Evolutionary conservation across 2,329 filamentous ascomycete species (phyloP).

Genomic region (Apiospora rasikravindrae): DNA sequence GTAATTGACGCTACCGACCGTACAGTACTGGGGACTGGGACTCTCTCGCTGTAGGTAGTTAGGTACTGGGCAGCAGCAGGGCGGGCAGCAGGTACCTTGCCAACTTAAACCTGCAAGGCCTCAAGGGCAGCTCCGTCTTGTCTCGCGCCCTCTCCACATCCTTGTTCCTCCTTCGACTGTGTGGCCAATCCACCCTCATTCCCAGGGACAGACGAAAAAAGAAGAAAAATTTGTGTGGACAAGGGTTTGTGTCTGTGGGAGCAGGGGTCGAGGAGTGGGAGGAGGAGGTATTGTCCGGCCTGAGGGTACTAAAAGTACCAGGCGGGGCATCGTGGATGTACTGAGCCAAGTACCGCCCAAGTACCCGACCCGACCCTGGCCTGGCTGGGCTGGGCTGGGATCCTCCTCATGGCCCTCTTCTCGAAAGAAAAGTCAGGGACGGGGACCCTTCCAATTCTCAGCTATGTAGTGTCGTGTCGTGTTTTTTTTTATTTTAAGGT

Average conservation of each 20-base stretch:
- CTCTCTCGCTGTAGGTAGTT: background rate
- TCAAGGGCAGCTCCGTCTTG: background rate
- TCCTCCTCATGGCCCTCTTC: background rate
- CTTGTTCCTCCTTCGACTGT: conserved; percentile 4
- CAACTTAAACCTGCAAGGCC: conserved; percentile 4
- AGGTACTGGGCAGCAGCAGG: background rate
- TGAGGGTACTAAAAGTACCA: background rate
- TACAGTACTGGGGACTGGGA: background rate
- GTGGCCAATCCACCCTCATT: background rate
- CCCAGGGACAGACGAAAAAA: background rate
- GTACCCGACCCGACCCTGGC: background rate
- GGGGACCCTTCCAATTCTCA: background rate
- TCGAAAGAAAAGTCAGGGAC: background rate
- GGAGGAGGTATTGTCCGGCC: too few relatives aligned
- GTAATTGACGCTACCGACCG: background rate
- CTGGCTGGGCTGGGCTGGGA: background rate
- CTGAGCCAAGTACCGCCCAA: background rate
- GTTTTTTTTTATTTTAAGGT: background rate
- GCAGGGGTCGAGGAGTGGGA: background rate
- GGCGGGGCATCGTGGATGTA: background rate
- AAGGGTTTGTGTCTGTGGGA: conserved; percentile 1
- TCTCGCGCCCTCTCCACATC: conserved; percentile 19
- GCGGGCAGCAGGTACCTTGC: background rate
- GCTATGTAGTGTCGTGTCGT: background rate
- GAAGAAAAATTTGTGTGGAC: background rate